Evolutionary conservation across 306 rosid species (phyloP), one percentile per base, ranked within the genome.

Genomic region (Rosa multiflora): DNA sequence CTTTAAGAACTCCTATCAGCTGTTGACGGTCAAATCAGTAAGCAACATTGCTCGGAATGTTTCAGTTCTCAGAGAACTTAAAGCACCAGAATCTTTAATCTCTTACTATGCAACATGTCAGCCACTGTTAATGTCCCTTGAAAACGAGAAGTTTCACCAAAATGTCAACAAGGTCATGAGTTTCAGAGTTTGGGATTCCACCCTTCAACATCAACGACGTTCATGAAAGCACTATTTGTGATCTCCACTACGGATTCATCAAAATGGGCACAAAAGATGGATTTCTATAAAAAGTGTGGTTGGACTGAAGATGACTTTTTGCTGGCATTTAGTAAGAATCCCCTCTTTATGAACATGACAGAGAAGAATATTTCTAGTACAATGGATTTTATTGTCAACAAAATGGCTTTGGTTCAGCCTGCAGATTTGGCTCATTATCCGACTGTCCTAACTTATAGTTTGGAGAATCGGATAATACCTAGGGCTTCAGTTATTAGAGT

Each of bases 401-500:
- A 32, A 63, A 63, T 63, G 43, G 69, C 69, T 63, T 63, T 63
- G 40, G 42, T 14, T 23, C 69, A 63, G 4, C 69, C 43, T 63
- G 69, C 42, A 63, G 18, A 63, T 63, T 32, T 63, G 69, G 69
- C 43, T 14, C 1, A 5, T 29, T 0, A 32, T 63, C 42, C 69
- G 32, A 32, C 8, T 63, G 0, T 2, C 12, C 6, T 63, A 6
- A 11, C 10, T 2, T 32, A 62, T 29, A 63, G 10, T 63, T 6
- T 29, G n/a, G 43, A 63, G 69, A 29, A 63, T 63, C 8, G n/a
- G 40, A 12, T 63, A 6, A 32, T 29, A 32, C 69, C n/a, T 10
- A 29, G 69, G n/a, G 13, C 43, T 63, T 63, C 20, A 63, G 69
- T 63, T 63, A 11, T 63, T 62, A 62, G 68, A 62, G 68, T 63